Evolutionary conservation across 805 yeast genomes (phyloP), one percentile per base, ranked within the genome.

Genomic region (Candida xyloterini): DNA sequence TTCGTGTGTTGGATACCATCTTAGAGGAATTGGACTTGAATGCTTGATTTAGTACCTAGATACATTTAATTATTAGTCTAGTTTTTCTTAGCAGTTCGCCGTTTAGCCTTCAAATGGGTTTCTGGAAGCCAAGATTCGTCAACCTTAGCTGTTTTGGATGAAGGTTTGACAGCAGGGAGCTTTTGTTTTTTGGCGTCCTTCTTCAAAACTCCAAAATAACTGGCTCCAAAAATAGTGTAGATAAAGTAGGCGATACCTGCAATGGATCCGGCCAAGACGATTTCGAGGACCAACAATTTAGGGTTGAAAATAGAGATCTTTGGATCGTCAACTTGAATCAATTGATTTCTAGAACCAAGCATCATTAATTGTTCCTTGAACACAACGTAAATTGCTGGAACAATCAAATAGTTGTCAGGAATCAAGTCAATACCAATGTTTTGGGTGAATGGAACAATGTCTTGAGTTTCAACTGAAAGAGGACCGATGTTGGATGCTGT

Each of bases 261-360:
- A 21, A 80, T 38, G 14, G 80, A 59, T 15, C 64, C 71, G 3
- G 67, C 50, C 42, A 86, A 63, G 18, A 84, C 50, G 11, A 77
- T 36, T 57, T 79, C 83, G 48, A 84, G 73, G 25, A 84, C 59
- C 43, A 87, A 56, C 55, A 88, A 74, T 62, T 81, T 79, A 10
- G 90, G 93, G 57, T 84, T 77, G 64, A 82, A 79, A 38, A 81
- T 48, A 0, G 95, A 81, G 51, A 89, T 67, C 41, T 81, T 73
- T 26, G 73, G 74, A 52, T 88, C 95, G 9, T 62, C 62, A 41
- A 89, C 74, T 15, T 67, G 59, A 31, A 84, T 65, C 43, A 80
- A 63, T 53, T 78, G 80, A 35, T 78, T 74, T 53, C 74, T 69
- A 20, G 83, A 72, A 36, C 78, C 78, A 28, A 84, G 66, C 47